Evolutionary conservation across 768 basidiomycete genomes (phyloP).

Genomic region (Tulasnella calospora): DNA sequence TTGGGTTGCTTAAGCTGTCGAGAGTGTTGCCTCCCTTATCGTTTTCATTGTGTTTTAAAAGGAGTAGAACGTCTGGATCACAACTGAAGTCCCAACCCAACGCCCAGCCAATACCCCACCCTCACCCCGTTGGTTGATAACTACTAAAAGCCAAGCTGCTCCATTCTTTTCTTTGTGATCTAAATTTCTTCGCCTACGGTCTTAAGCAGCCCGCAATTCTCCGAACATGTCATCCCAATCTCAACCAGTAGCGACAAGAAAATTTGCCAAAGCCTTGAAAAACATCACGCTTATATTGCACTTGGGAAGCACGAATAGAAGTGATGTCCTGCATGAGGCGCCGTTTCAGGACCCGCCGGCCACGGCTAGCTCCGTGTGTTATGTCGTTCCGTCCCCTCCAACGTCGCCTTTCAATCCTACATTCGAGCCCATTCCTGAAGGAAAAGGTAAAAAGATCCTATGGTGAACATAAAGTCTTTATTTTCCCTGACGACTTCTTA

Average conservation of each 20-base stretch:
- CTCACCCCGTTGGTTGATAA: no score
- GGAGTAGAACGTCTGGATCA: no score
- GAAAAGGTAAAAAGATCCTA: background rate
- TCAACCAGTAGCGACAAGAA: background rate
- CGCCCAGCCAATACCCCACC: no score
- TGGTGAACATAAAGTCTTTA: no score
- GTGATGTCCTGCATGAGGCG: background rate
- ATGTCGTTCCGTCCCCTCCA: background rate
- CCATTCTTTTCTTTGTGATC: no score
- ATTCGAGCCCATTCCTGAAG: background rate
- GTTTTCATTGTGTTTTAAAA: no score
- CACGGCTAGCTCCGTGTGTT: no score
- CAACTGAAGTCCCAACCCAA: no score
- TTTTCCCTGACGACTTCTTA: no score
- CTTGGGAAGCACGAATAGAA: background rate
- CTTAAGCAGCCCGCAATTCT: background rate
- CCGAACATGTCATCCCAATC: background rate
- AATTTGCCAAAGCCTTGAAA: background rate
- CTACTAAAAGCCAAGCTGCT: no score
- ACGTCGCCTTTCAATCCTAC: background rate
- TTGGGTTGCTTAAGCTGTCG: no score
- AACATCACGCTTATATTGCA: background rate
- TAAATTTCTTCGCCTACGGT: background rate
- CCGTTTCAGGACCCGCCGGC: background rate
- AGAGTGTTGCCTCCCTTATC: no score